Evolutionary conservation across 495 filamentous ascomycete species (phyloP).

Genomic region (Extremus antarcticus): DNA sequence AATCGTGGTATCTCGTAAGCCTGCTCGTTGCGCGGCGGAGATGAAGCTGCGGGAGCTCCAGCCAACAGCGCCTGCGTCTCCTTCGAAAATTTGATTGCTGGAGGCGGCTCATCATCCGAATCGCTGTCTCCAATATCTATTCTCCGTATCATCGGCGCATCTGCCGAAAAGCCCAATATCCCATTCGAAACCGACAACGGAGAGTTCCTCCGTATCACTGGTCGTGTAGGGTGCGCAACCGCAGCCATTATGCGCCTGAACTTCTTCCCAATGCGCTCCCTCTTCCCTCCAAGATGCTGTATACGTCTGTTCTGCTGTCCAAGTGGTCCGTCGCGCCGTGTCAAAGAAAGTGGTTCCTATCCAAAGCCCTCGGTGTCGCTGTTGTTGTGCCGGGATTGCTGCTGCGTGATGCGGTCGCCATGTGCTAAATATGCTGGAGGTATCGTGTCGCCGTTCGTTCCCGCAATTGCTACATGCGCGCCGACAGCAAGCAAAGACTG

Average conservation of each 20-base stretch:
- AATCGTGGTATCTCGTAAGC: conserved; percentile 7
- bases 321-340: not conserved
- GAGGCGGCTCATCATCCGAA: conserved; percentile 32
- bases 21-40: conserved; percentile 23
- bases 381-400: conserved; percentile 1
- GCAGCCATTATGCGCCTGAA: conserved; percentile 17
- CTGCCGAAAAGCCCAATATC: conserved; percentile 24
- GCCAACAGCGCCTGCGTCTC: conserved; percentile 31
- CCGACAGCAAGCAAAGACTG: not conserved
- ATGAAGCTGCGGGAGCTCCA: conserved; percentile 21
- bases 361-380: not conserved
- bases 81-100: conserved; percentile 32
- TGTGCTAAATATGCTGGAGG: conserved; percentile 16
- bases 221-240: conserved; percentile 19
- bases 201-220: conserved; percentile 22
- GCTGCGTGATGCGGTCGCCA: conserved; percentile 11
- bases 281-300: not conserved
- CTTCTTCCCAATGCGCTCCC: conserved; percentile 5
- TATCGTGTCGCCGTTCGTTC: not conserved
- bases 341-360: conserved; percentile 8
- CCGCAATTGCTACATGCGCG: conserved; percentile 17
- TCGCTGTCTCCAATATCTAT: conserved; percentile 30
- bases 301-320: not conserved
- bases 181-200: conserved; percentile 27
- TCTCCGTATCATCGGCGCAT: conserved; percentile 26